Percentiles rank a stretch among this genome's conserved stretches.
These are phyloP conservation scores for Penicillium sp. DNA, from an alignment of 2,329 filamentous ascomycete species.

Conservation along the genomic window DNA sequence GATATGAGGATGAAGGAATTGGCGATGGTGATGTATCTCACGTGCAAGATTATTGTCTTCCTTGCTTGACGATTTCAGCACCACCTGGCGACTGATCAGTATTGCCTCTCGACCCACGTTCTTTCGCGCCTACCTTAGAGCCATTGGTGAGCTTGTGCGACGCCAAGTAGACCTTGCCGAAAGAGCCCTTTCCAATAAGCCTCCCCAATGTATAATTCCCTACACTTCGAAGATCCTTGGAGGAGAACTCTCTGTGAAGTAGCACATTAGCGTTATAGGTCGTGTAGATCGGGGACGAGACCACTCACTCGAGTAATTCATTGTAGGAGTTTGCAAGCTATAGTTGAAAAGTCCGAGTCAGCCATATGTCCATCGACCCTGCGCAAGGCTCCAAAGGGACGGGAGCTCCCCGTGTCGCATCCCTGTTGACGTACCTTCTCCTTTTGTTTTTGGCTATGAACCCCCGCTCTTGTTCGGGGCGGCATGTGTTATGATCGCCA, in stretches of 20 bases:
- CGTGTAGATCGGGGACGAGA: conserved; percentile 3
- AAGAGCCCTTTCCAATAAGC: conserved; percentile 94
- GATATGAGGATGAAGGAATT: conserved; percentile 97
- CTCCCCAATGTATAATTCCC: conserved; percentile 91
- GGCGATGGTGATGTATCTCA: conserved; percentile 97
- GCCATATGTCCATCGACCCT: conserved; percentile 5
- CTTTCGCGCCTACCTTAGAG: conserved; percentile 65
- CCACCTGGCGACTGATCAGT: conserved; percentile 60
- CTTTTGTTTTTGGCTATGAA: conserved; percentile 57
- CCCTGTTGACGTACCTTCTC: conserved; percentile 49
- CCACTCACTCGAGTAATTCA: conserved; percentile 81
- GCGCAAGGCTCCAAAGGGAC: neutral
- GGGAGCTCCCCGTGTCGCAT: neutral
- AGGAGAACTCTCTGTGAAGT: conserved; percentile 76
- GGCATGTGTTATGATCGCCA: conserved; percentile 43
- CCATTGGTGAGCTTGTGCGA: conserved; percentile 97
- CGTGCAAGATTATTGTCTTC: conserved; percentile 92
- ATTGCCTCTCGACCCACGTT: conserved; percentile 1
- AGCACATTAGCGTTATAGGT: conserved; percentile 12
- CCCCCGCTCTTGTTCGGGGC: conserved; percentile 47
- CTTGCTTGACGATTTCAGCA: conserved; percentile 96
- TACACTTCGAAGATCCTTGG: conserved; percentile 83
- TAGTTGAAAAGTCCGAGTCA: conserved; percentile 18
- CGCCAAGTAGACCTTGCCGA: conserved; percentile 96
- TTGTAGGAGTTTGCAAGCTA: conserved; percentile 97